A percentile compares a stretch with the other conserved stretches of the same genome.
Evolutionary conservation across 2,329 filamentous ascomycete species (phyloP).

Genomic region (Apiospora marii): DNA sequence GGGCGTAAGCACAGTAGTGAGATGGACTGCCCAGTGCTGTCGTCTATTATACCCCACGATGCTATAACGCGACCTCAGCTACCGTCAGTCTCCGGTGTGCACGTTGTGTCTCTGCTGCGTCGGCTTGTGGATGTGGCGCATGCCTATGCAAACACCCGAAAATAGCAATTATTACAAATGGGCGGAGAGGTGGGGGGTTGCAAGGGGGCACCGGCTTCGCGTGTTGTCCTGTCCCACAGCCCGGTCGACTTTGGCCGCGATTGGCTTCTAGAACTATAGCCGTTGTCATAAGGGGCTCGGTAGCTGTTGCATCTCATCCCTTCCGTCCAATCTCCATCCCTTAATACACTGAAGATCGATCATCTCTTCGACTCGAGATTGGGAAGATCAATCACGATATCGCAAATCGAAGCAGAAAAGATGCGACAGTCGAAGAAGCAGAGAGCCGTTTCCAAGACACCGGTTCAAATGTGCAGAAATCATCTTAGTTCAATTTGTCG

Average conservation of each 20-base stretch:
- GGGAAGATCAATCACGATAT: conserved; percentile 13
- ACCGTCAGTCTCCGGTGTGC: background rate
- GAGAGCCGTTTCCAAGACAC: background rate
- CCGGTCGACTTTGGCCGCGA: background rate
- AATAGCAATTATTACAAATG: background rate
- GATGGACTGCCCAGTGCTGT: background rate
- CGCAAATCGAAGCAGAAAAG: background rate
- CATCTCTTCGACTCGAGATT: background rate
- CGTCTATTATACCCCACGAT: background rate
- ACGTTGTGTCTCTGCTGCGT: background rate
- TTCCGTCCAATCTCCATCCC: background rate
- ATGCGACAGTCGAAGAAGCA: background rate
- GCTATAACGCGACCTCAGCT: background rate
- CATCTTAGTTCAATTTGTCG: background rate
- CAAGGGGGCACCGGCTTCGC: background rate
- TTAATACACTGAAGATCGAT: background rate
- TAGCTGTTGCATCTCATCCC: background rate
- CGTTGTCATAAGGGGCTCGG: background rate
- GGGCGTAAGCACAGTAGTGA: background rate
- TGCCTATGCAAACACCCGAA: conserved; percentile 10
- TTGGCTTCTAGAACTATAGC: background rate
- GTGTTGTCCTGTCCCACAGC: background rate
- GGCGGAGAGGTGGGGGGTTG: background rate
- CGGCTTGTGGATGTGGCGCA: background rate
- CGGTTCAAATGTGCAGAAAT: background rate